A percentile compares a stretch with the other conserved stretches of the same genome.
Conservation (phyloP, 148 eudicot genomes). For the Nepenthes mirabilis region DNA sequence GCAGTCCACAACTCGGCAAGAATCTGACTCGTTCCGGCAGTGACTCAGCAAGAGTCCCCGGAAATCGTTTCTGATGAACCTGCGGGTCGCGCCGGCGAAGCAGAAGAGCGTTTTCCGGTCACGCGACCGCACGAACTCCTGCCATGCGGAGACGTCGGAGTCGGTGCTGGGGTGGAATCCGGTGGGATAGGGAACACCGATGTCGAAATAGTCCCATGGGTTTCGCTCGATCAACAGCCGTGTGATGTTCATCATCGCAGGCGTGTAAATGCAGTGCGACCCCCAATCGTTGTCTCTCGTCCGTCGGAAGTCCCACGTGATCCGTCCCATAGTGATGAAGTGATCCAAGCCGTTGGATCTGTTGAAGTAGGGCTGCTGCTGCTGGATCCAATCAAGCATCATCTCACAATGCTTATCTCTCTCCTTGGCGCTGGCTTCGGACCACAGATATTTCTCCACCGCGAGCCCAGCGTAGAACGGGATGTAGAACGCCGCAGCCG, state of each 20-base stretch:
- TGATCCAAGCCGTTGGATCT: slow-evolving; percentile 46
- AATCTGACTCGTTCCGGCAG: slow-evolving; percentile 10
- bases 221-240: slow-evolving; percentile 44
- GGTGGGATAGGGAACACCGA: slow-evolving; percentile 66
- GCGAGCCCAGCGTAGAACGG: slow-evolving; percentile 82
- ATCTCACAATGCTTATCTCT: slow-evolving; percentile 25
- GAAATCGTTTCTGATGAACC: slow-evolving; percentile 19
- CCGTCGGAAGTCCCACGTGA: slow-evolving; percentile 78
- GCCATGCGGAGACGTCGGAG: slow-evolving; percentile 41
- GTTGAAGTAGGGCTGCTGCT: slow-evolving; percentile 2
- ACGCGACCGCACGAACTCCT: slow-evolving; percentile 29
- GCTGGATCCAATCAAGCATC: slow-evolving; percentile 33
- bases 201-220: slow-evolving; percentile 36
- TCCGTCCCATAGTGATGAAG: slow-evolving; percentile 53
- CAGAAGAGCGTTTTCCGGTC: slow-evolving; percentile 23
- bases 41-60: slow-evolving; percentile 12
- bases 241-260: slow-evolving; percentile 40
- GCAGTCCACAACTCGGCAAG: slow-evolving; percentile 36
- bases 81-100: slow-evolving; percentile 27
- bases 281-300: slow-evolving; percentile 48
- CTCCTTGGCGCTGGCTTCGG: slow-evolving; percentile 1
- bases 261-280: slow-evolving; percentile 46
- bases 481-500: slow-evolving; percentile 62
- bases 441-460: slow-evolving; percentile 42
- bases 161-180: slow-evolving; percentile 58